Evolutionary conservation across 2,329 filamentous ascomycete species (phyloP).

Genomic region (Neocatenulostroma microsporum): DNA sequence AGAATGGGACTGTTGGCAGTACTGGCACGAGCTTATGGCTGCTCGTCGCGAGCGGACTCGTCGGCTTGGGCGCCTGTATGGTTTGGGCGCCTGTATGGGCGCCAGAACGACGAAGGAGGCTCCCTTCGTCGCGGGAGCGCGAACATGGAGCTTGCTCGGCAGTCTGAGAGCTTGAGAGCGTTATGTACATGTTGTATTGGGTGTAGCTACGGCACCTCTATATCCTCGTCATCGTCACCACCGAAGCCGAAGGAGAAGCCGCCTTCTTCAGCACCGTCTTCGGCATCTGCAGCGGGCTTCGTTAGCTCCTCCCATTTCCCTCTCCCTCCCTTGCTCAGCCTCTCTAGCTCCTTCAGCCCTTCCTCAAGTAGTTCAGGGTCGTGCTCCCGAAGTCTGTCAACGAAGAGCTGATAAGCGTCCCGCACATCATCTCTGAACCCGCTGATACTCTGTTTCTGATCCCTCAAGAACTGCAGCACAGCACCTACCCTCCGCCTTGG

Average conservation of each 20-base stretch:
- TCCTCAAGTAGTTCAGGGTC: constrained; percentile 61
- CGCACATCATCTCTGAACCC: constrained; percentile 67
- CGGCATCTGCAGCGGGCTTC: constrained; percentile 40
- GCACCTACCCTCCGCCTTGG: constrained; percentile 64
- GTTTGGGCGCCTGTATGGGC: neutral
- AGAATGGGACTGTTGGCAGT: too few relatives aligned
- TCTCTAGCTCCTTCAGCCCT: constrained; percentile 58
- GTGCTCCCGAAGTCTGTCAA: constrained; percentile 54
- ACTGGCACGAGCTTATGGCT: too few relatives aligned
- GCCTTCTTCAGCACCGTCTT: constrained; percentile 44
- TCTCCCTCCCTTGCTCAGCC: constrained; percentile 57
- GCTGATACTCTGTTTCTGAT: constrained; percentile 78
- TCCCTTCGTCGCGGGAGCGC: too few relatives aligned
- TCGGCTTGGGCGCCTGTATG: neutral
- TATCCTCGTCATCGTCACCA: constrained; percentile 43
- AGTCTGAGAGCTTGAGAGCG: too few relatives aligned
- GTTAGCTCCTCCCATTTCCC: constrained; percentile 81
- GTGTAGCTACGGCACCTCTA: constrained; percentile 21
- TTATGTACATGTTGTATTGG: neutral
- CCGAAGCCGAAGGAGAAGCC: constrained; percentile 58
- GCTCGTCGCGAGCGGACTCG: too few relatives aligned
- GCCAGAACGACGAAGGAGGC: too few relatives aligned
- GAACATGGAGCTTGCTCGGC: too few relatives aligned
- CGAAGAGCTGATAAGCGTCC: constrained; percentile 69
- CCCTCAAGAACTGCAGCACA: constrained; percentile 69